Evolutionary conservation across 2,329 filamentous ascomycete species (phyloP).

Genomic region (Colletotrichum sublineola): DNA sequence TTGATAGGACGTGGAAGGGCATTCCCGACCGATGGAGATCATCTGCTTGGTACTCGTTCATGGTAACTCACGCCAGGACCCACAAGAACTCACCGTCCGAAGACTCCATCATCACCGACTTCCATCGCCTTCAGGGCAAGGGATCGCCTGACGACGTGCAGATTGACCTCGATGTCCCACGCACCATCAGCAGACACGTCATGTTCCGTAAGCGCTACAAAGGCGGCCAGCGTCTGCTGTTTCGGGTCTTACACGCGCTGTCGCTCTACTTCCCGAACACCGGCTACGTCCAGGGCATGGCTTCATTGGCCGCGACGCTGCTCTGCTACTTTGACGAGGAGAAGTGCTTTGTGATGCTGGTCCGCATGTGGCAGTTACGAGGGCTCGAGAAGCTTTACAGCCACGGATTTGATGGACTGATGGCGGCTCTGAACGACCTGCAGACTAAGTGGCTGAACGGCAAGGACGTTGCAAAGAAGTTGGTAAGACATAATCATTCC

Average conservation of each 20-base stretch:
- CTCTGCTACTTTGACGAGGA: slow-evolving; percentile 98
- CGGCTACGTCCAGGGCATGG: slow-evolving; percentile 99
- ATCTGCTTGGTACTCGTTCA: slow-evolving; percentile 94
- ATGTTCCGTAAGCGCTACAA: slow-evolving; percentile 96
- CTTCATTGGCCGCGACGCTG: slow-evolving; percentile 89
- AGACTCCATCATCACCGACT: slow-evolving; percentile 78
- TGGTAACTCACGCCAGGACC: slow-evolving; percentile 80
- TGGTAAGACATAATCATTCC: slow-evolving; percentile 70
- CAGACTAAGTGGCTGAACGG: slow-evolving; percentile 84
- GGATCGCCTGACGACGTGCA: slow-evolving; percentile 92
- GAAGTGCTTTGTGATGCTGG: slow-evolving; percentile 93
- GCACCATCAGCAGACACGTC: slow-evolving; percentile 94
- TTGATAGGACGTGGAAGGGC: slow-evolving; percentile 96
- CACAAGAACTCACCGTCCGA: slow-evolving; percentile 74
- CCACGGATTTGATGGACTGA: slow-evolving; percentile 86
- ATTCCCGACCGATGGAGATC: slow-evolving; percentile 96
- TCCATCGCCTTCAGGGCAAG: slow-evolving; percentile 78
- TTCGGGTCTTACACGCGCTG: slow-evolving; percentile 91
- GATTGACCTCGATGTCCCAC: slow-evolving; percentile 96
- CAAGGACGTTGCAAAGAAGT: slow-evolving; percentile 82
- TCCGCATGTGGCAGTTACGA: slow-evolving; percentile 91
- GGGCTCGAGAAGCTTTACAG: slow-evolving; percentile 88
- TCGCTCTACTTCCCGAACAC: slow-evolving; percentile 91
- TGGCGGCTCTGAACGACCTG: slow-evolving; percentile 88
- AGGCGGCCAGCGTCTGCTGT: slow-evolving; percentile 91